These are phyloP conservation scores for Nakazawaea ernobii DNA, from an alignment of 805 yeast species.

Conservation along the genomic window DNA sequence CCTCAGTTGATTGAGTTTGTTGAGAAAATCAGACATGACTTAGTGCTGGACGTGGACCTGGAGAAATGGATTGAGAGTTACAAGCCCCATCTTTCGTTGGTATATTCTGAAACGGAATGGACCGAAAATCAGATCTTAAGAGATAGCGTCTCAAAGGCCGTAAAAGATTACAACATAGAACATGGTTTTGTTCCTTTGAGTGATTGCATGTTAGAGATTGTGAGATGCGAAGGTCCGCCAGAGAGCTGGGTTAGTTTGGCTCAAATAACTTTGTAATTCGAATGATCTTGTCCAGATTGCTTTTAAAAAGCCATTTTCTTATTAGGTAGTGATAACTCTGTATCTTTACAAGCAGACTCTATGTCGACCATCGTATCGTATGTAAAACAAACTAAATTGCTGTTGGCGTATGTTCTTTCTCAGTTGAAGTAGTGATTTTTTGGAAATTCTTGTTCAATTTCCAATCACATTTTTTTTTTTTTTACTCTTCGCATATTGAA, in stretches of 20 bases:
- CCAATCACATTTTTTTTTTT: not conserved
- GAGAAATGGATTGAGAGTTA: not conserved
- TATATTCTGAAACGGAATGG: not conserved
- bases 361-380: no score
- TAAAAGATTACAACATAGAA: not conserved
- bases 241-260: not conserved
- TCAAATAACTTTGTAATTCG: not conserved
- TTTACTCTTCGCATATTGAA: not conserved
- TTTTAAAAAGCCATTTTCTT: no score
- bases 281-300: not conserved
- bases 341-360: no score
- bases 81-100: slow-evolving; percentile 2
- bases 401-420: no score
- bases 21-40: not conserved
- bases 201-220: slow-evolving; percentile 1
- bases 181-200: not conserved
- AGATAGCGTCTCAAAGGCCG: not conserved
- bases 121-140: not conserved
- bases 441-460: not conserved
- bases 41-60: not conserved
- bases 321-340: no score
- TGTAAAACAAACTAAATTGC: no score
- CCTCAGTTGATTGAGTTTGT: not conserved
- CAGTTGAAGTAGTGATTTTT: no score
- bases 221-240: not conserved